Base-by-base conservation (phyloP, 2,329 filamentous ascomycete species). In the Penicillium hordei region DNA sequence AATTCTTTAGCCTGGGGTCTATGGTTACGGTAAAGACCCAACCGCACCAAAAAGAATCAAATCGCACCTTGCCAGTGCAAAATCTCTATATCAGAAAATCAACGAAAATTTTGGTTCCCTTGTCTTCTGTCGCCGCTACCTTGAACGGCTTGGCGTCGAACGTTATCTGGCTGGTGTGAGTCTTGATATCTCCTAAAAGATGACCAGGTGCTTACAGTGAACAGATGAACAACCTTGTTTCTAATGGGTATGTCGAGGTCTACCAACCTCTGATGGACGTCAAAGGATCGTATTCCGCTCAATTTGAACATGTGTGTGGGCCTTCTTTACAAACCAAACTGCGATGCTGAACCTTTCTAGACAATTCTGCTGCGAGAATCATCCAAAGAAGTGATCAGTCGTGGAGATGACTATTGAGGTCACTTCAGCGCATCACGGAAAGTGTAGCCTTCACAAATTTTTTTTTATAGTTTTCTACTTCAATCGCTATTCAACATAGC, bases 41-140 rank as follows among this genome's bases (percentile, higher is more conserved):
- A 60, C 78, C 57, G 76, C 76, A 2, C 74, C 70, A 19, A 66
- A 68, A 42, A 68, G n/a, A 21, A 58, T 39, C 65, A 71, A 10
- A 58, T 70, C 31, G 36, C 78, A 73, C 48, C 78, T 85, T 12
- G 74, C 79, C 4, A 83, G 81, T 1, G 85, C 86, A 13, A 85
- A 82, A 58, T 78, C 79, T 6, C 68, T 88, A 40, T 77, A 84
- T 59, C 83, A 82, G 65, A 82, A 77, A 0, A 87, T 88, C 65
- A 79, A 82, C 49, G 81, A 84, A 63, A 86, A 87, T 58, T 88
- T 88, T 57, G 83, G 84, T 21, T 85, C 81, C 0, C 65, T 88
- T 29, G 82, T 85, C 1, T 88, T 87, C 66, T 86, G 79, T 55
- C 79, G 84, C 21, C 82, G 85, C 8, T 87, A 87, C 60, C 78